Evolutionary conservation across 768 basidiomycete genomes (phyloP), one percentile per base, ranked within the genome.

Genomic region (Suillus luteus): DNA sequence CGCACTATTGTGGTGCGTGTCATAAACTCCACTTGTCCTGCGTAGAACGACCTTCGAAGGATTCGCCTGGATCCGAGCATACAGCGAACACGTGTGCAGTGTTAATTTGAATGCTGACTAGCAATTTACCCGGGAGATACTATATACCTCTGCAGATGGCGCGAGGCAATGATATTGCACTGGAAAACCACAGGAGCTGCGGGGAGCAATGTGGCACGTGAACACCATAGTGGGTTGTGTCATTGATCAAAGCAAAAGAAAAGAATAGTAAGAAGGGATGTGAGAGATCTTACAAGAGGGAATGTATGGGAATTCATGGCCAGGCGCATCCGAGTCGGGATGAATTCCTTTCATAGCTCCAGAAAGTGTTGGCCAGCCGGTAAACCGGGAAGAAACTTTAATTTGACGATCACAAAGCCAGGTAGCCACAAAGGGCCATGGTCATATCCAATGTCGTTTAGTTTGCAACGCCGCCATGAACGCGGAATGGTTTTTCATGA

Each of bases 101-200:
- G n/a, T 46, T 10, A 19, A 35, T 35, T 15, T 55, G 12, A 55
- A 55, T 11, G 33, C n/a, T n/a, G 31, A n/a, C 19, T 10, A 19
- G 40, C 19, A 2, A 54, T 31, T 31, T 31, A n/a, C 31, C 17
- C 33, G 10, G 11, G 17, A 35, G 54, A 17, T 12, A 55, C n/a
- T 46, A 12, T 46, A 46, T 22, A 22, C 46, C 46, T 46, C 46
- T 44, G 9, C 7, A 19, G 6, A 17, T 19, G n/a, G 44, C 44
- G n/a, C 17, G n/a, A 46, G 10, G 44, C 31, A 31, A 31, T 10
- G 6, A 6, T 48, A 44, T 44, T 44, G 44, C 3, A 44, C 44
- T 19, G 5, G 68, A 75, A 70, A 27, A 38, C 72, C 33, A 33
- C 33, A 73, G 72, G 72, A 73, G 66, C 70, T 72, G 68, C 72